Percentiles rank a stretch among this genome's conserved stretches.
Conservation (phyloP, 164 flowering plant genomes). For the Vitis labrusca region DNA sequence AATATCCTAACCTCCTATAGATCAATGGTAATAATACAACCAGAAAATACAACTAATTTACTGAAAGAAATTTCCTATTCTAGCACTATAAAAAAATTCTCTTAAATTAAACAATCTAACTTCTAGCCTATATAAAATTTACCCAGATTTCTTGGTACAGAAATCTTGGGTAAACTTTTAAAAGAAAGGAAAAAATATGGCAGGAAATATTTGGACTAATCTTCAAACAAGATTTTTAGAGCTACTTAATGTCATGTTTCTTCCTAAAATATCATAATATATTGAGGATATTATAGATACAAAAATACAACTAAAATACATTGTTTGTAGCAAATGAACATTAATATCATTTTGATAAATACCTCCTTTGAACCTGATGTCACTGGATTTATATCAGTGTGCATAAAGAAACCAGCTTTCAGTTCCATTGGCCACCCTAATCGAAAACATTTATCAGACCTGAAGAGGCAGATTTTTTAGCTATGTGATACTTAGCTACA, state of each 20-base stretch:
- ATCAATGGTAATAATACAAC: too few relatives aligned
- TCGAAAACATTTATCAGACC: conserved; percentile 75
- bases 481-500: not conserved
- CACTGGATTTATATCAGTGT: conserved; percentile 35
- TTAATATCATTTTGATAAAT: conserved; percentile 5
- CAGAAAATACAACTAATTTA: too few relatives aligned
- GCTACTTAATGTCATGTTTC: not conserved
- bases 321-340: not conserved
- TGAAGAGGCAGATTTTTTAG: conserved; percentile 15
- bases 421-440: conserved; percentile 83
- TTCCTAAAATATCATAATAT: not conserved
- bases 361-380: conserved; percentile 32
- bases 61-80: too few relatives aligned
- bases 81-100: too few relatives aligned
- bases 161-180: too few relatives aligned
- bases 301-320: not conserved
- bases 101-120: too few relatives aligned
- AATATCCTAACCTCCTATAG: too few relatives aligned
- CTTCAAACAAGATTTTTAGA: not conserved
- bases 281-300: not conserved
- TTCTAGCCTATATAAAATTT: too few relatives aligned
- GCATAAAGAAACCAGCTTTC: conserved; percentile 76
- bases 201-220: too few relatives aligned
- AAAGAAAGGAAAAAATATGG: too few relatives aligned
- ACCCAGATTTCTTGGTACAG: too few relatives aligned